A percentile compares a stretch with the other conserved stretches of the same genome.
Conservation (phyloP, 805 yeast genomes). For the Zygosaccharomyces bailii region DNA sequence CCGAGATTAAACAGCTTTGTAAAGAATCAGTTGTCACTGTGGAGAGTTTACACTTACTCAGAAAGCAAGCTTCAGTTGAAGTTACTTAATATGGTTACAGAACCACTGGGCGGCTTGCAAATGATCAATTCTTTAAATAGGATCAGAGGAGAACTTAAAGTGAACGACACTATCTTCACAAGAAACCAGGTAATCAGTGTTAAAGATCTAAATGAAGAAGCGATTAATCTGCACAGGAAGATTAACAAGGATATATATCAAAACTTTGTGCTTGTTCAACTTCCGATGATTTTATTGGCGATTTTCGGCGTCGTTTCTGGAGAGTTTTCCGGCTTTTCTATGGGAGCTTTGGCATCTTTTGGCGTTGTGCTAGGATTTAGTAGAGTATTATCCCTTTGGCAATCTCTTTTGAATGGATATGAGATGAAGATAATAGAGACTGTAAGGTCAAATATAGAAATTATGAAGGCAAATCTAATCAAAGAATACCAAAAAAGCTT, state of each 20-base stretch:
- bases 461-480: conserved; percentile 9
- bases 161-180: conserved; percentile 12
- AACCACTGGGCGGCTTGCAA: conserved; percentile 21
- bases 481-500: conserved; percentile 8
- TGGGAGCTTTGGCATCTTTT: conserved; percentile 33
- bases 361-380: conserved; percentile 35
- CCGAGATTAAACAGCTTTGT: conserved; percentile 29
- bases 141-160: conserved; percentile 34
- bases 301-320: conserved; percentile 30
- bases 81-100: conserved; percentile 28
- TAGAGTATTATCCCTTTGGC: conserved; percentile 34
- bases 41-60: conserved; percentile 34
- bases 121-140: conserved; percentile 30
- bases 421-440: conserved; percentile 13
- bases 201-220: conserved; percentile 20
- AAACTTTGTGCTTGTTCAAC: conserved; percentile 33
- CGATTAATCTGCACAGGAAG: conserved; percentile 25
- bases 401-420: conserved; percentile 18
- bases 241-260: conserved; percentile 27
- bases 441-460: conserved; percentile 19
- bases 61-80: conserved; percentile 31
- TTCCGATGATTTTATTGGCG: conserved; percentile 31
- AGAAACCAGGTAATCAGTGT: conserved; percentile 18
- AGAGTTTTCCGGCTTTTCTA: conserved; percentile 33
- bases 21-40: conserved; percentile 30